Base-by-base conservation (phyloP, 495 filamentous ascomycete species). In the Tuber umbilicatum region DNA sequence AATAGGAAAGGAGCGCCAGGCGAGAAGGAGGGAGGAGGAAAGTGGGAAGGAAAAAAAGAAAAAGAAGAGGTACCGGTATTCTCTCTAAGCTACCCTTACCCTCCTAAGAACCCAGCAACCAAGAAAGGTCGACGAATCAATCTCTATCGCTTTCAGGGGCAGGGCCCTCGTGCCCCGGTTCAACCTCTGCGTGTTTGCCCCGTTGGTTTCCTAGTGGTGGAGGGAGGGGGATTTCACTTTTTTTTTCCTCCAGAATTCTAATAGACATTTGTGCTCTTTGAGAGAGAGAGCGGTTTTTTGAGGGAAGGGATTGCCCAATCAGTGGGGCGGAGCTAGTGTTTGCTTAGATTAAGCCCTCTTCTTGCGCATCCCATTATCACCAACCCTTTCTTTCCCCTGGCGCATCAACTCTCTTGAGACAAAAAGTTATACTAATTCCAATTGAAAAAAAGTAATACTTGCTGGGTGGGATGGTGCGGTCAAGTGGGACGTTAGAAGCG, bases 391-490 rank as follows among this genome's bases (percentile, higher is more conserved):
- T 70, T 71, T 45, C 75, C 76, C 74, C 71, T 70, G 31, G 55
- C 55, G 55, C 27, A 64, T 64, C 55, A 64, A 64, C 69, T 60
- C 69, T 60, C 68, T 55, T 9, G 37, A 77, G 72, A 74, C 73
- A 72, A 79, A 79, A 70, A 47, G 31, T 77, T 42, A 50, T 73
- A 67, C 76, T 78, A 77, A 77, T 70, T 73, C 68, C 71, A 77
- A 77, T 80, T 81, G 74, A 75, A 42, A 45, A 74, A 81, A 73
- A 80, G 74, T 73, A 76, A 71, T 75, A 79, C 69, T 68, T 40
- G 42, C 71, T 76, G 78, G 69, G 79, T 81, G 80, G 80, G 79
- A 81, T 81, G 80, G 80, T 81, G 80, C 71, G 79, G 73, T 81
- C 79, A 76, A 81, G 75, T 74, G 78, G 79, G 77, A 76, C 74